Percentiles rank a stretch among this genome's conserved stretches.
These are phyloP conservation scores for Eimeria praecox DNA, from an alignment of 169 alveolate genomes.

Conservation along the genomic window DNA sequence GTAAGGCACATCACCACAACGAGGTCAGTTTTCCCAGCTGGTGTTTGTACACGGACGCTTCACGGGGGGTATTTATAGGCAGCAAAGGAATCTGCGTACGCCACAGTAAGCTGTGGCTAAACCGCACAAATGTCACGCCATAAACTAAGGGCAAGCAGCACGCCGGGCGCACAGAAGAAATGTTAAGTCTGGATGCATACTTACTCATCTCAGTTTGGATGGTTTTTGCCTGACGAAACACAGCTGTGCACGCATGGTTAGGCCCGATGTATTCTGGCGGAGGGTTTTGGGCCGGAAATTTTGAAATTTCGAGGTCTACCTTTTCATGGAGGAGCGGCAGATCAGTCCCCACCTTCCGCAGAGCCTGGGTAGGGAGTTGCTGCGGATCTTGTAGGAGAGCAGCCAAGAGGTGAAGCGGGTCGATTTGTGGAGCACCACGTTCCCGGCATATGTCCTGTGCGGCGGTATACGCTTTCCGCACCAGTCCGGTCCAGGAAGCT, in stretches of 20 bases:
- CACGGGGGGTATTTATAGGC: not conserved
- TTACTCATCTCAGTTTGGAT: constrained; percentile 62
- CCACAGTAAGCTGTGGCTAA: not conserved
- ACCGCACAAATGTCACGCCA: not conserved
- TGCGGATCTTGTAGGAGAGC: constrained; percentile 73
- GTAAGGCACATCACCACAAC: not conserved
- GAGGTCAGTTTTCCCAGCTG: not conserved
- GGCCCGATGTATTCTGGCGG: constrained; percentile 70
- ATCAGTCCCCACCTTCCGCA: constrained; percentile 36
- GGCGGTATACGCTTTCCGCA: constrained; percentile 51
- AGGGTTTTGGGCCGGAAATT: constrained; percentile 74
- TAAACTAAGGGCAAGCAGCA: not conserved
- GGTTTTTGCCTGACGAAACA: constrained; percentile 61
- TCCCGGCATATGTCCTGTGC: constrained; percentile 66
- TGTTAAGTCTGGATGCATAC: not conserved
- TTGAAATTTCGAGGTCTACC: constrained; percentile 10
- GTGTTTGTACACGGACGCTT: not conserved
- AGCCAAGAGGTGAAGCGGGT: constrained; percentile 56
- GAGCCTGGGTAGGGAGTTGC: constrained; percentile 67
- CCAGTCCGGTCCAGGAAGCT: constrained; percentile 69
- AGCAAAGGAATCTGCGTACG: not conserved
- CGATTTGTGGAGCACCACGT: constrained; percentile 65
- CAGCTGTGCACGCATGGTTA: constrained; percentile 68
- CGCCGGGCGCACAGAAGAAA: not conserved
- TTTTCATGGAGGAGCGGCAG: constrained; percentile 45